A percentile compares a stretch with the other conserved stretches of the same genome.
Conservation (phyloP, 495 filamentous ascomycete species). For the Thermothielavioides terrestris region DNA sequence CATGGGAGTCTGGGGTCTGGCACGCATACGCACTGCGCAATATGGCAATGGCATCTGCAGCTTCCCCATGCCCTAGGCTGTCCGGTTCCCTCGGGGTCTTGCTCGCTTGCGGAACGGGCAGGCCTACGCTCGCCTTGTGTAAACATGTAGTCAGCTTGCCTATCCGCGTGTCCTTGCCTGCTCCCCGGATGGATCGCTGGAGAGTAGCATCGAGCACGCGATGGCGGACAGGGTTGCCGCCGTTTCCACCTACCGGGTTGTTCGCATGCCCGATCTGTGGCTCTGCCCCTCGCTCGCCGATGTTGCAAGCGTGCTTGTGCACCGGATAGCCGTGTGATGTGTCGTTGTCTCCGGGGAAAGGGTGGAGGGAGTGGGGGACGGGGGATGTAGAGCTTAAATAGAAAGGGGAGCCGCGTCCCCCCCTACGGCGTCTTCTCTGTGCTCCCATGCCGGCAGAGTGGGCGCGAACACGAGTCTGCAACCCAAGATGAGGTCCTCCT, state of each 20-base stretch:
- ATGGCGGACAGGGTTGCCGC: slow-evolving; percentile 23
- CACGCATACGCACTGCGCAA: not conserved
- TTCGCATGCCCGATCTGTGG: slow-evolving; percentile 1
- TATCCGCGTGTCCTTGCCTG: slow-evolving; percentile 8
- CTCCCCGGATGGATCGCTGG: slow-evolving; percentile 13
- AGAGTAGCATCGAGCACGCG: slow-evolving; percentile 22
- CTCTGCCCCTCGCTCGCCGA: slow-evolving; percentile 5
- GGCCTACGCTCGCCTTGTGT: not conserved
- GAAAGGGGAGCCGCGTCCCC: slow-evolving; percentile 4
- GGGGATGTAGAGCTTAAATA: too few relatives aligned
- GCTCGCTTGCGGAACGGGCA: not conserved
- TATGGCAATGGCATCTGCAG: not conserved
- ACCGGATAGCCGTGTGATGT: too few relatives aligned
- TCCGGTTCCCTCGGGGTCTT: not conserved
- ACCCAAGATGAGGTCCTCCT: slow-evolving; percentile 20
- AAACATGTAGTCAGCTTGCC: slow-evolving; percentile 1
- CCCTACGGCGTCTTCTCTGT: slow-evolving; percentile 1
- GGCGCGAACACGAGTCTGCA: slow-evolving; percentile 9
- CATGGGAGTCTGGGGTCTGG: not conserved
- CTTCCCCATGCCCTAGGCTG: not conserved
- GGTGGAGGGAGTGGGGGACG: not conserved
- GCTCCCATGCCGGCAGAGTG: slow-evolving; percentile 4
- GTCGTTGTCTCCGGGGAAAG: not conserved
- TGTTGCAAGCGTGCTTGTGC: not conserved
- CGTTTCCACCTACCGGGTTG: slow-evolving; percentile 16